Conservation (phyloP, 768 basidiomycete species). For the Tylopilus sp. region DNA sequence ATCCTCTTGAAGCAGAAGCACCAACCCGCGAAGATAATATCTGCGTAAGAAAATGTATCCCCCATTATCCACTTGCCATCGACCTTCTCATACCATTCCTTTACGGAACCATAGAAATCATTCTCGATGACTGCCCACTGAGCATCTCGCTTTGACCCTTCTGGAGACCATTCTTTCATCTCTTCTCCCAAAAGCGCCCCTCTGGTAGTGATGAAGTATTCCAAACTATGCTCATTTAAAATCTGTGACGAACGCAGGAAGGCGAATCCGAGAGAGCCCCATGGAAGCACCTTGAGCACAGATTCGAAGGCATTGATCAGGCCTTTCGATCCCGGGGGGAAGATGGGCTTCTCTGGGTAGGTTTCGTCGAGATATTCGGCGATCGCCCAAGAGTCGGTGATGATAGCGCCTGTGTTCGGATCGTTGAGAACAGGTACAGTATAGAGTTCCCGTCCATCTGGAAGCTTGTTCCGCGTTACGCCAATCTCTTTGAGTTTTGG, state of each 20-base stretch:
- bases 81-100: constrained; percentile 19
- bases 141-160: constrained; percentile 30
- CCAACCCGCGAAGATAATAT: no score
- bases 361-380: constrained; percentile 35
- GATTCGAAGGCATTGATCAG: no score
- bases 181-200: constrained; percentile 30
- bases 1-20: constrained; percentile 18
- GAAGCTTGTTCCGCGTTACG: constrained; percentile 14
- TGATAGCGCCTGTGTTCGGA: no score
- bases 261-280: constrained; percentile 10
- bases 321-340: constrained; percentile 21
- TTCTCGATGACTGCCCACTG: constrained; percentile 25
- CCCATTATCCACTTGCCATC: constrained; percentile 32
- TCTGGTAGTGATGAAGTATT: constrained; percentile 38
- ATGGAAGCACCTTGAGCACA: neutral
- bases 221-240: constrained; percentile 34
- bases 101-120: neutral
- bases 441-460: constrained; percentile 18
- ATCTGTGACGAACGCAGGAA: constrained; percentile 22
- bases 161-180: constrained; percentile 39
- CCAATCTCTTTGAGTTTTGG: constrained; percentile 26
- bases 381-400: no score
- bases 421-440: no score
- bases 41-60: no score
- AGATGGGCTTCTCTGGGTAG: constrained; percentile 31